Base-by-base conservation (phyloP, 106 monocot genomes). In the Allium sativum region DNA sequence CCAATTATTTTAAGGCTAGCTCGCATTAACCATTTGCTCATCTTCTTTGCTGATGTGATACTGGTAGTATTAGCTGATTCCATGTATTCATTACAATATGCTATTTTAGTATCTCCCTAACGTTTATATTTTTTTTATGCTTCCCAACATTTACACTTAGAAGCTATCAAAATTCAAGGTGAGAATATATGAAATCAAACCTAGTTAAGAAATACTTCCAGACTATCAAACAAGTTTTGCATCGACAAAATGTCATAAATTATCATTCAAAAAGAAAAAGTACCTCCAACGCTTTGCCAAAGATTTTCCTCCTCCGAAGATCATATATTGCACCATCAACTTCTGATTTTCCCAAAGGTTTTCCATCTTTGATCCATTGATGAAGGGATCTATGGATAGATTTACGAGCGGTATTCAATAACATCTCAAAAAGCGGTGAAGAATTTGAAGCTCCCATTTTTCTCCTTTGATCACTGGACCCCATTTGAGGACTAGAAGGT, bases 231-330 rank as follows among this genome's bases (percentile, higher is more conserved):
- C 31, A 31, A 31, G 5, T 31, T 31, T 2, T 31, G 31, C 31
- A 31, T 31, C 4, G 5, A 31, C 31, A 31, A 31, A 31, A 31
- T 31, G 31, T 31, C 31, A 31, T 31, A 31, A 31, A 31, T 31
- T 0, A 31, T 31, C 31, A 3, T 31, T 5, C 31, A 31, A 31
- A 31, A 40, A 14, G 15, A 42, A 44, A 47, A 47, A 20, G 19
- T 14, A 91, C 91, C 86, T 84, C 78, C 54, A 92, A 52, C 43
- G 92, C 87, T 67, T 92, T 92, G 12, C 19, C 65, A 65, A 59
- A 92, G 43, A 73, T 45, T 31, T 59, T 50, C 15, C 74, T 45
- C 66, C 59, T 92, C 14, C 92, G 69, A 55, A 92, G 87, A 48
- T 48, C 52, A 20, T 78, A 48, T 21, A 88, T 18, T 43, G 62